Conservation (phyloP, 2,329 filamentous ascomycete species). For the Colletotrichum sp. region DNA sequence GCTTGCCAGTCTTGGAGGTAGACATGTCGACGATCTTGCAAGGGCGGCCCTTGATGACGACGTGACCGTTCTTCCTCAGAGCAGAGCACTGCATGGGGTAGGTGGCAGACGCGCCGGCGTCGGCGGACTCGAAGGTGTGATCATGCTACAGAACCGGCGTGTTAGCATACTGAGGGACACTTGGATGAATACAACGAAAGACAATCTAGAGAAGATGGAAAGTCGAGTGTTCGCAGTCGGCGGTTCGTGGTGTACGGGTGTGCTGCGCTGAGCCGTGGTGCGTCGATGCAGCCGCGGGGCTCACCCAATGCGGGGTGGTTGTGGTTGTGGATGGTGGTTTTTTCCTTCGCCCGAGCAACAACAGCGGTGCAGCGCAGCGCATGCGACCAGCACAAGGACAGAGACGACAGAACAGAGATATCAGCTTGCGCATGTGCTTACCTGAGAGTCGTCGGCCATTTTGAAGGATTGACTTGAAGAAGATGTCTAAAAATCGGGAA, state of each 20-base stretch:
- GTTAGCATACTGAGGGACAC: neutral
- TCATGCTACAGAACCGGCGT: constrained; percentile 59
- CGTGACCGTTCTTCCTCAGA: constrained; percentile 98
- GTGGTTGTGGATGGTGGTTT: constrained; percentile 23
- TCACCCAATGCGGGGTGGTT: constrained; percentile 51
- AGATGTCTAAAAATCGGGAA: constrained; percentile 25
- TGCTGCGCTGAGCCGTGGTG: constrained; percentile 16
- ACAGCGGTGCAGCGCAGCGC: constrained; percentile 24
- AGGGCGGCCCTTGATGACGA: constrained; percentile 97
- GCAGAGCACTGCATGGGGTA: constrained; percentile 99
- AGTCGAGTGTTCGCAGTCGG: neutral
- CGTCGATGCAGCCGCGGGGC: constrained; percentile 20
- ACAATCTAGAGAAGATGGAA: neutral
- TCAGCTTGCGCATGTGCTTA: constrained; percentile 38
- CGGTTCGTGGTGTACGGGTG: neutral
- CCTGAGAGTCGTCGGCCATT: constrained; percentile 62
- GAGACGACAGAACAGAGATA: neutral
- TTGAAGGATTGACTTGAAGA: constrained; percentile 47
- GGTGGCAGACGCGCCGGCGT: constrained; percentile 94
- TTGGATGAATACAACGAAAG: neutral
- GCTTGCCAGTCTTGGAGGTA: constrained; percentile 99
- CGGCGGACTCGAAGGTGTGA: constrained; percentile 84
- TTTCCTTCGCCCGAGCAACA: constrained; percentile 27
- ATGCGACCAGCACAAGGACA: constrained; percentile 26
- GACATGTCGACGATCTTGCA: constrained; percentile 99